Evolutionary conservation across 2,329 filamentous ascomycete species (phyloP).

Genomic region (Phyllosticta citriasiana): DNA sequence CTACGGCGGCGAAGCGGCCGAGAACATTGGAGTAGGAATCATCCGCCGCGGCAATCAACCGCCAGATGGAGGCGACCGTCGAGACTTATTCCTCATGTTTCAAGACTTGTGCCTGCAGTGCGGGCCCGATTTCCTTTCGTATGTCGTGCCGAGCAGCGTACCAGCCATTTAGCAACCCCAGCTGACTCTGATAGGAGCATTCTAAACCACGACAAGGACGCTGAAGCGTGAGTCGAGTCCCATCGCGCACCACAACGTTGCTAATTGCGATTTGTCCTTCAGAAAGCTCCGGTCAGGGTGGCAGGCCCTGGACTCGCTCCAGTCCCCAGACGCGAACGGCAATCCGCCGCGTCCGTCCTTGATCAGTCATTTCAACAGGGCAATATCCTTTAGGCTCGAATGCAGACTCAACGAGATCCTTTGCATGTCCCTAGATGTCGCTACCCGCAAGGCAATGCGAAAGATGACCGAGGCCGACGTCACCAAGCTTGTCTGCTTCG

Average conservation of each 20-base stretch:
- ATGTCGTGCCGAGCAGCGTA: not conserved
- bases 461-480: not conserved
- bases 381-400: not conserved
- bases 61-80: not conserved
- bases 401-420: not conserved
- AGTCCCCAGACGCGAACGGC: not conserved
- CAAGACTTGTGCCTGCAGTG: conserved; percentile 1
- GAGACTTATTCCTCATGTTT: conserved; percentile 7
- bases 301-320: not conserved
- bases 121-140: conserved; percentile 5
- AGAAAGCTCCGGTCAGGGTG: not conserved
- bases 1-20: not conserved
- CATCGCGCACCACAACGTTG: not conserved
- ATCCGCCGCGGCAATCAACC: not conserved
- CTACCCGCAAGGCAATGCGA: not conserved
- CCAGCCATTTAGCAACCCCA: too few species aligned
- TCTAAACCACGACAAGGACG: conserved; percentile 1
- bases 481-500: not conserved
- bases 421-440: not conserved
- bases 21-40: not conserved
- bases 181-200: not conserved
- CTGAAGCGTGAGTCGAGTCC: not conserved
- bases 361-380: conserved; percentile 3
- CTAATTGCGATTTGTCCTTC: not conserved
- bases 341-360: conserved; percentile 4